phyloP scores from a whole-genome alignment of 805 yeast genomes.

The Gaillardinia entomophila region DNA sequence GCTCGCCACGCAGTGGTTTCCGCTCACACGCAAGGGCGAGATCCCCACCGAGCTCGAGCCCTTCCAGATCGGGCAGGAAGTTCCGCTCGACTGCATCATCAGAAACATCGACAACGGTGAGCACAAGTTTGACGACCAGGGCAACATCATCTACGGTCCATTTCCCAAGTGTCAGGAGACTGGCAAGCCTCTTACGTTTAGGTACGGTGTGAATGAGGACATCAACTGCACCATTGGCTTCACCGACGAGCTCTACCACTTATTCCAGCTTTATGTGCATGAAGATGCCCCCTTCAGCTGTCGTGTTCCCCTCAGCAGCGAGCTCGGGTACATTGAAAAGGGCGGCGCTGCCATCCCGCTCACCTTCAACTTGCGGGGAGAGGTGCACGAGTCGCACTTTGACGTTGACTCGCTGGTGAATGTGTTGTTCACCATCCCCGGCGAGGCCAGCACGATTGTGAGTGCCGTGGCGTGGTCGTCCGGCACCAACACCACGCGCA shows the following conservation, averaged over 20 bases:
- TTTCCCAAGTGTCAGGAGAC: slow-evolving; percentile 67
- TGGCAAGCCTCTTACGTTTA: slow-evolving; percentile 49
- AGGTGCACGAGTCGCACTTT: slow-evolving; percentile 59
- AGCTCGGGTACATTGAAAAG: slow-evolving; percentile 34
- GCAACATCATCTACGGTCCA: slow-evolving; percentile 48
- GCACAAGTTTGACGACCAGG: slow-evolving; percentile 62
- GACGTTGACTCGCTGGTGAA: slow-evolving; percentile 59
- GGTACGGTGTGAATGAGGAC: slow-evolving; percentile 47
- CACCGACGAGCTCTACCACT: slow-evolving; percentile 61
- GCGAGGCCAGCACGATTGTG: slow-evolving; percentile 37
- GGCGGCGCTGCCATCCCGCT: slow-evolving; percentile 52
- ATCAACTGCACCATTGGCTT: slow-evolving; percentile 56
- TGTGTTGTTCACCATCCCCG: slow-evolving; percentile 40
- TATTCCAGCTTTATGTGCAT: slow-evolving; percentile 71
- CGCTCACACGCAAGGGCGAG: slow-evolving; percentile 31
- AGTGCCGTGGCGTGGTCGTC: slow-evolving; percentile 56
- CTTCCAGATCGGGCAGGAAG: slow-evolving; percentile 32
- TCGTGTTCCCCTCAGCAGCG: slow-evolving; percentile 48
- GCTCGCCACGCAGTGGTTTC: slow-evolving; percentile 29
- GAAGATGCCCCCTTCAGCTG: slow-evolving; percentile 75
- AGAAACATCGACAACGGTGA: slow-evolving; percentile 74
- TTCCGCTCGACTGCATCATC: slow-evolving; percentile 55
- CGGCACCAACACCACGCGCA: slow-evolving; percentile 54
- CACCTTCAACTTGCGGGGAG: slow-evolving; percentile 60
- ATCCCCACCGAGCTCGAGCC: slow-evolving; percentile 31